These are phyloP conservation scores for Puccinia triticina DNA, from an alignment of 1,284 basidiomycete genomes.

Conservation along the genomic window DNA sequence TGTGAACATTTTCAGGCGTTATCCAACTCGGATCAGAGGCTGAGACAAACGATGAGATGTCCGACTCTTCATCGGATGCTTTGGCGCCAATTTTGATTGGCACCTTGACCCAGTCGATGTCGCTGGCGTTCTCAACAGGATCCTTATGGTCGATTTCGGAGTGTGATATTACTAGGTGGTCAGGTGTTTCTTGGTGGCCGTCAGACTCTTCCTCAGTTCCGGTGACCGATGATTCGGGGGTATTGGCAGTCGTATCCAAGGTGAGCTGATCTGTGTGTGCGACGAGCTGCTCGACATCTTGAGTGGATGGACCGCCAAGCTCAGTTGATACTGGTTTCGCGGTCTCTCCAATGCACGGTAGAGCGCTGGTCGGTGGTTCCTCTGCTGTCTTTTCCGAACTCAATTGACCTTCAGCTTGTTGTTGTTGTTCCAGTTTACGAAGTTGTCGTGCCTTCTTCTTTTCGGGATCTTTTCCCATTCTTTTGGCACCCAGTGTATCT, in stretches of 20 bases:
- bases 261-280: slow-evolving; percentile 6
- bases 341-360: background rate
- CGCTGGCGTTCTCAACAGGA: slow-evolving; percentile 62
- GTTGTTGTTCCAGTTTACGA: slow-evolving; percentile 37
- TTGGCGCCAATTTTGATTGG: slow-evolving; percentile 61
- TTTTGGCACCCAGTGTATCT: slow-evolving; percentile 61
- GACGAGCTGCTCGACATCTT: slow-evolving; percentile 2
- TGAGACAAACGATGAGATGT: slow-evolving; percentile 35
- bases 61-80: slow-evolving; percentile 62
- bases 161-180: slow-evolving; percentile 31
- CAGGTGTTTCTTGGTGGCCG: slow-evolving; percentile 41
- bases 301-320: background rate
- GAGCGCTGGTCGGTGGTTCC: background rate
- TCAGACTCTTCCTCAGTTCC: slow-evolving; percentile 46
- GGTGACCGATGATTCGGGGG: background rate
- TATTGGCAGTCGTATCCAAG: background rate
- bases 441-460: slow-evolving; percentile 54
- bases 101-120: slow-evolving; percentile 53
- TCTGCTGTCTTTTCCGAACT: background rate
- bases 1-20: slow-evolving; percentile 81
- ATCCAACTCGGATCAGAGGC: slow-evolving; percentile 75
- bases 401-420: background rate
- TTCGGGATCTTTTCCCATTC: slow-evolving; percentile 49
- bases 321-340: background rate
- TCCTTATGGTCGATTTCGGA: slow-evolving; percentile 29